Percentiles rank a stretch among this genome's conserved stretches.
Conservation (phyloP, 164 flowering plant genomes). For the Annona squamosa region DNA sequence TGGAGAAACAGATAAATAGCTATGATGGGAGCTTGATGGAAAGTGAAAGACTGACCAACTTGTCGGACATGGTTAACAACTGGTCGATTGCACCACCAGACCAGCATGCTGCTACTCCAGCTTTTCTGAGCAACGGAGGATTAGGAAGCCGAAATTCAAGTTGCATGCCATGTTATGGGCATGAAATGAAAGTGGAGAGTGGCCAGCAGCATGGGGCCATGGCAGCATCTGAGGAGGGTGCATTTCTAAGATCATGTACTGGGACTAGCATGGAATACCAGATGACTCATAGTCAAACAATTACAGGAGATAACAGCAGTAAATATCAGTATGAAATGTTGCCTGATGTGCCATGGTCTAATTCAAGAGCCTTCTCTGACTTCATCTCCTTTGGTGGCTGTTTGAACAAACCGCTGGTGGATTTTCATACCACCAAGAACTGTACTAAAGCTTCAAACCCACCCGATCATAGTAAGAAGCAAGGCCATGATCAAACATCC, state of each 20-base stretch:
- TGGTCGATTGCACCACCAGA: constrained; percentile 61
- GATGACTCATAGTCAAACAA: constrained; percentile 13
- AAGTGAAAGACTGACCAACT: constrained; percentile 26
- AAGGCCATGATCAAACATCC: constrained; percentile 24
- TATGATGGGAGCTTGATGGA: constrained; percentile 18
- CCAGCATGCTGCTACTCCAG: constrained; percentile 21
- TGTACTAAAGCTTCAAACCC: constrained; percentile 19
- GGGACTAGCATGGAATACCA: constrained; percentile 20
- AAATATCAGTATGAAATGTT: constrained; percentile 19
- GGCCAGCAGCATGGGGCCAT: constrained; percentile 6
- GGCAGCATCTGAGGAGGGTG: constrained; percentile 12
- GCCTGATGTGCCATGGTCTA: constrained; percentile 16
- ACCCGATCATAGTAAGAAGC: constrained; percentile 27
- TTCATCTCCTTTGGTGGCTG: constrained; percentile 20
- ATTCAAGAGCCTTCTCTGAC: constrained; percentile 31
- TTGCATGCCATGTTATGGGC: constrained; percentile 25
- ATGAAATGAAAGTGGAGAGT: constrained; percentile 20
- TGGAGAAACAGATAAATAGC: constrained; percentile 22
- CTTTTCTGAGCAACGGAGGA: constrained; percentile 8
- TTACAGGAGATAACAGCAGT: constrained; percentile 15
- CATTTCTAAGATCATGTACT: constrained; percentile 14
- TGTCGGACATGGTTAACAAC: constrained; percentile 36
- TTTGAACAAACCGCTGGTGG: constrained; percentile 28
- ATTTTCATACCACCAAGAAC: constrained; percentile 22
- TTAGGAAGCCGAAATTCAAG: constrained; percentile 5